A percentile compares a stretch with the other conserved stretches of the same genome.
phyloP scores from a whole-genome alignment of 805 yeast genomes.

The Candida ascalaphidarum region DNA sequence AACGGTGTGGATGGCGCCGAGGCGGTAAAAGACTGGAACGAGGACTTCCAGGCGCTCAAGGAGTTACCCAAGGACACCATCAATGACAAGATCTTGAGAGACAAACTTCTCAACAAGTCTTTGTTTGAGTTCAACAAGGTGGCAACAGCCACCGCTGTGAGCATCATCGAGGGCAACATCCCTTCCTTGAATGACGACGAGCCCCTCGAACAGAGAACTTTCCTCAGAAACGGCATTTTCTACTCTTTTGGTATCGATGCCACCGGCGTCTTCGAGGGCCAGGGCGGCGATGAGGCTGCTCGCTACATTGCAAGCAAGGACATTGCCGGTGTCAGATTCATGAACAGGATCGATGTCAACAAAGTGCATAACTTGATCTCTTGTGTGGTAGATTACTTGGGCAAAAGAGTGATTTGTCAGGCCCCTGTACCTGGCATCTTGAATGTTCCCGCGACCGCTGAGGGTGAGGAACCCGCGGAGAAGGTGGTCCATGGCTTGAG shows the following conservation, averaged over 20 bases:
- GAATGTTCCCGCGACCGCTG: slow-evolving; percentile 29
- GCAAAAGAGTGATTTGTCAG: slow-evolving; percentile 83
- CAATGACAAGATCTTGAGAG: slow-evolving; percentile 66
- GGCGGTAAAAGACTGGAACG: slow-evolving; percentile 74
- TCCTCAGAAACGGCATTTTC: slow-evolving; percentile 74
- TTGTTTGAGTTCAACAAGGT: slow-evolving; percentile 68
- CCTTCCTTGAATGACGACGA: slow-evolving; percentile 78
- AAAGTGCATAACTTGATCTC: slow-evolving; percentile 71
- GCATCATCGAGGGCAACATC: slow-evolving; percentile 65
- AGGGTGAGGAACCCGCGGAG: slow-evolving; percentile 27
- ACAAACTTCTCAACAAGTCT: slow-evolving; percentile 61
- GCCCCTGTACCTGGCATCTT: slow-evolving; percentile 94
- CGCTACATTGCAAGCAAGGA: slow-evolving; percentile 76
- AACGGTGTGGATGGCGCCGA: slow-evolving; percentile 57
- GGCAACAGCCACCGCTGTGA: slow-evolving; percentile 74
- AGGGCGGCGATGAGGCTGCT: slow-evolving; percentile 84
- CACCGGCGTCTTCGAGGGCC: slow-evolving; percentile 50
- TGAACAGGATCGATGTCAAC: slow-evolving; percentile 56
- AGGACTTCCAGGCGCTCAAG: slow-evolving; percentile 75
- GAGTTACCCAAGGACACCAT: slow-evolving; percentile 57
- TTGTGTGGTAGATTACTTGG: slow-evolving; percentile 83
- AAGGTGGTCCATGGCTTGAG: slow-evolving; percentile 70
- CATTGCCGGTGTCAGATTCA: slow-evolving; percentile 56
- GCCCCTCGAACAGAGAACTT: slow-evolving; percentile 52
- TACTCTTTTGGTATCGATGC: slow-evolving; percentile 69